A percentile compares a stretch with the other conserved stretches of the same genome.
Evolutionary conservation across 805 yeast genomes (phyloP).

Genomic region (Lachancea sp.): DNA sequence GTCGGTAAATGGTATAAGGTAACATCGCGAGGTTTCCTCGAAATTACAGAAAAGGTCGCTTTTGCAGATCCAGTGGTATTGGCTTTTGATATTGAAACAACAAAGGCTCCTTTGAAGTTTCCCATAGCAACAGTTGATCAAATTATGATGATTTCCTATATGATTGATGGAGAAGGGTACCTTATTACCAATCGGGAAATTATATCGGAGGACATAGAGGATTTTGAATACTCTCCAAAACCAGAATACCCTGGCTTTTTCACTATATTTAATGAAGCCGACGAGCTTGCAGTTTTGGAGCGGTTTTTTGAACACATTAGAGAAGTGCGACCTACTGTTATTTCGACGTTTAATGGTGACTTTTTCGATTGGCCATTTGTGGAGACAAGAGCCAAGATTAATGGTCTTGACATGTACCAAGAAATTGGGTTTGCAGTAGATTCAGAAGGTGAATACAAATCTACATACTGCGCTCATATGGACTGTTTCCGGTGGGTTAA

Average conservation of each 20-base stretch:
- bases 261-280: constrained; percentile 81
- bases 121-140: constrained; percentile 90
- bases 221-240: constrained; percentile 94
- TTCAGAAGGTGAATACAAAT: constrained; percentile 85
- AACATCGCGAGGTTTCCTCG: constrained; percentile 49
- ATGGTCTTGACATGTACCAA: constrained; percentile 80
- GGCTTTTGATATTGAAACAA: constrained; percentile 97
- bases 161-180: constrained; percentile 97
- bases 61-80: constrained; percentile 96
- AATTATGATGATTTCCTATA: constrained; percentile 97
- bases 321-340: constrained; percentile 89
- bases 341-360: constrained; percentile 97
- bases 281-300: constrained; percentile 67
- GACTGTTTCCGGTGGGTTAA: constrained; percentile 98
- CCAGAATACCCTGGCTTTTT: constrained; percentile 92
- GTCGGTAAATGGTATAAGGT: constrained; percentile 96
- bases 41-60: constrained; percentile 65
- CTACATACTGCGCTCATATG: constrained; percentile 91
- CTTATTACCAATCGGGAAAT: constrained; percentile 91
- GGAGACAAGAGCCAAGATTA: constrained; percentile 76
- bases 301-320: constrained; percentile 86
- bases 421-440: constrained; percentile 94
- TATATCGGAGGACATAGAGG: constrained; percentile 89
- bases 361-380: constrained; percentile 99
- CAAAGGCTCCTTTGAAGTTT: constrained; percentile 91